phyloP scores from a whole-genome alignment of 176 grass and related monocot genomes.

The Otatea glauca region DNA sequence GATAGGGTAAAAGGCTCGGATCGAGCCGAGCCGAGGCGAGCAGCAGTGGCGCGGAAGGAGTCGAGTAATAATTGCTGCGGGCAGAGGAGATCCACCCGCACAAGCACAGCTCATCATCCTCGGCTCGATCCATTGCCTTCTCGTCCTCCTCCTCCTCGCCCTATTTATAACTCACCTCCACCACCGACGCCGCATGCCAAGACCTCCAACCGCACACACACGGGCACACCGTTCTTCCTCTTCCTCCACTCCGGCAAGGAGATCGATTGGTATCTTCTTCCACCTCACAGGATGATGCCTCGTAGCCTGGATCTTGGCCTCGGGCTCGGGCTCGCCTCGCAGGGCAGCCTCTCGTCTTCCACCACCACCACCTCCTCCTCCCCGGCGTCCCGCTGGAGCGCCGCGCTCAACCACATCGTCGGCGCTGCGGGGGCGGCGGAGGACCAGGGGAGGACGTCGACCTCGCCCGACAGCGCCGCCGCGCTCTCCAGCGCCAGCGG shows the following conservation, averaged over 20 bases:
- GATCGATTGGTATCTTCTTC: not conserved
- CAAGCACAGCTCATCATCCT: conserved; percentile 67
- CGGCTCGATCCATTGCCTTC: not conserved
- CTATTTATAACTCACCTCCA: conserved; percentile 68
- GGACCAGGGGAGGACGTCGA: conserved; percentile 46
- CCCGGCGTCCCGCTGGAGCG: conserved; percentile 30
- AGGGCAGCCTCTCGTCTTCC: conserved; percentile 58
- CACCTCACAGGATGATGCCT: conserved; percentile 31
- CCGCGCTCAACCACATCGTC: conserved; percentile 49
- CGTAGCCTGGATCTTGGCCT: conserved; percentile 65
- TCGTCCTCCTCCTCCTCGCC: too few species aligned
- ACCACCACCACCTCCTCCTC: conserved; percentile 53
- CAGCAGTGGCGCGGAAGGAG: too few species aligned
- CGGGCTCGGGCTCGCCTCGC: conserved; percentile 57
- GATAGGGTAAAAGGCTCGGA: too few species aligned
- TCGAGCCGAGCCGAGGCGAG: too few species aligned
- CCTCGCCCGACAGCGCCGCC: conserved; percentile 72
- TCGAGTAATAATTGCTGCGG: too few species aligned
- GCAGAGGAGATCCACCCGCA: not conserved
- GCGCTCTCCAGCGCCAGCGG: conserved; percentile 64
- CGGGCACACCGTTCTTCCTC: not conserved
- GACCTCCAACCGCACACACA: not conserved
- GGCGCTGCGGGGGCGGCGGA: not conserved
- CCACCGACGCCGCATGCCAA: conserved; percentile 31
- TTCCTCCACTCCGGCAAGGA: conserved; percentile 20